Conservation (phyloP, 371 early-diverging fungal genomes). For the Mycotypha africana region DNA sequence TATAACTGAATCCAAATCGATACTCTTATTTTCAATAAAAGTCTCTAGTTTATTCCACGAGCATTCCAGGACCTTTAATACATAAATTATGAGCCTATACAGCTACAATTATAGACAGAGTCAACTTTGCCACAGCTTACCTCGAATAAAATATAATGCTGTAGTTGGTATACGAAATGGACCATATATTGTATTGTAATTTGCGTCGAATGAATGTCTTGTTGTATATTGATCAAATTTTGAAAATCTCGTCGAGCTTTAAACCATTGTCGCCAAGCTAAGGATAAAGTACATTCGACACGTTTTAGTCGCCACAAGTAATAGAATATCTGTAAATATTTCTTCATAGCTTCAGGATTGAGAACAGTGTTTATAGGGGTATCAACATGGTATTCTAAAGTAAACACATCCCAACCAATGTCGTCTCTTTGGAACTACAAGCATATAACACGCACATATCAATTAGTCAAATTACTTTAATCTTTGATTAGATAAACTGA, state of each 20-base stretch:
- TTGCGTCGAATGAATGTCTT: conserved; percentile 60
- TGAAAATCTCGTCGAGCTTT: conserved; percentile 55
- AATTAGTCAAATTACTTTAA: neutral
- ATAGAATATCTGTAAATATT: conserved; percentile 78
- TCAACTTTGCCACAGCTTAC: too few species aligned
- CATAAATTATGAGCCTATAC: too few species aligned
- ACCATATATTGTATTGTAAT: conserved; percentile 81
- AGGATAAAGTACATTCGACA: conserved; percentile 72
- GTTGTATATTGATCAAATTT: conserved; percentile 30
- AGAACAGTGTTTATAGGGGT: conserved; percentile 86
- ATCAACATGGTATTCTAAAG: conserved; percentile 79
- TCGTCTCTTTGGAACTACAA: conserved; percentile 61
- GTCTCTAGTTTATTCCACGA: conserved; percentile 81
- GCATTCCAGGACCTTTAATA: conserved; percentile 74
- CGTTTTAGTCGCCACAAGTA: conserved; percentile 90
- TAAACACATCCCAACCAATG: conserved; percentile 90
- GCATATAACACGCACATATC: too few species aligned
- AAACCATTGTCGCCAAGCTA: conserved; percentile 76
- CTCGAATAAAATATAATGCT: conserved; percentile 82
- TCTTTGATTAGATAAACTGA: too few species aligned
- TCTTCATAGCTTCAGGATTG: conserved; percentile 65
- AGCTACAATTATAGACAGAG: too few species aligned
- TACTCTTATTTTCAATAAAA: conserved; percentile 51
- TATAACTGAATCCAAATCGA: conserved; percentile 71
- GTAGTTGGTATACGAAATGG: conserved; percentile 90